Conservation (phyloP, 108 stramenopile genomes). For the Cyclostephanos tholiformis region DNA sequence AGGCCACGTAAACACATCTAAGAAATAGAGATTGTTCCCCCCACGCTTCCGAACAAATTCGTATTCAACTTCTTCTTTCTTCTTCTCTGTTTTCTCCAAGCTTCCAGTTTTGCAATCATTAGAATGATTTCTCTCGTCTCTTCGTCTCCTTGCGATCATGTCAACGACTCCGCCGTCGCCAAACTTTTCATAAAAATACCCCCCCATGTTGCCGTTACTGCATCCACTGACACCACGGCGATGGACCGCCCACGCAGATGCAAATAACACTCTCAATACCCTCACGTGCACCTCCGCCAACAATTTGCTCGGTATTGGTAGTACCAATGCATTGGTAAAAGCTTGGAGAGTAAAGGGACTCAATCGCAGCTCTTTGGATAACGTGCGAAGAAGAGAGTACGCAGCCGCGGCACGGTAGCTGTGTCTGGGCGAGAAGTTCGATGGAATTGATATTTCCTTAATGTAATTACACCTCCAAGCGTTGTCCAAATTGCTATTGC, state of each 20-base stretch:
- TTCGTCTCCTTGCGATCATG: slow-evolving; percentile 19
- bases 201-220: slow-evolving; percentile 15
- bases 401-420: slow-evolving; percentile 67
- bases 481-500: neutral
- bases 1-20: slow-evolving; percentile 81
- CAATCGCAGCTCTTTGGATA: slow-evolving; percentile 65
- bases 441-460: slow-evolving; percentile 33
- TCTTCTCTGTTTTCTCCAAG: neutral
- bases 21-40: slow-evolving; percentile 74
- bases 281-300: slow-evolving; percentile 79
- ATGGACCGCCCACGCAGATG: slow-evolving; percentile 14
- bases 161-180: slow-evolving; percentile 30
- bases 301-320: slow-evolving; percentile 67
- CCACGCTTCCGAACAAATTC: slow-evolving; percentile 54
- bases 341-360: slow-evolving; percentile 79
- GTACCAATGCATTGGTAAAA: slow-evolving; percentile 65
- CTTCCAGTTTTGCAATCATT: neutral
- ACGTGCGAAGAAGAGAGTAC: slow-evolving; percentile 78
- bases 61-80: slow-evolving; percentile 4
- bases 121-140: neutral
- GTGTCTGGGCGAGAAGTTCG: slow-evolving; percentile 27
- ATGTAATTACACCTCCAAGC: neutral
- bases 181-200: slow-evolving; percentile 64
- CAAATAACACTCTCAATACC: slow-evolving; percentile 63
- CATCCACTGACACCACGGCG: neutral